phyloP scores from a whole-genome alignment of 1,284 basidiomycete species.

The Sanguinoderma infundibulare region DNA sequence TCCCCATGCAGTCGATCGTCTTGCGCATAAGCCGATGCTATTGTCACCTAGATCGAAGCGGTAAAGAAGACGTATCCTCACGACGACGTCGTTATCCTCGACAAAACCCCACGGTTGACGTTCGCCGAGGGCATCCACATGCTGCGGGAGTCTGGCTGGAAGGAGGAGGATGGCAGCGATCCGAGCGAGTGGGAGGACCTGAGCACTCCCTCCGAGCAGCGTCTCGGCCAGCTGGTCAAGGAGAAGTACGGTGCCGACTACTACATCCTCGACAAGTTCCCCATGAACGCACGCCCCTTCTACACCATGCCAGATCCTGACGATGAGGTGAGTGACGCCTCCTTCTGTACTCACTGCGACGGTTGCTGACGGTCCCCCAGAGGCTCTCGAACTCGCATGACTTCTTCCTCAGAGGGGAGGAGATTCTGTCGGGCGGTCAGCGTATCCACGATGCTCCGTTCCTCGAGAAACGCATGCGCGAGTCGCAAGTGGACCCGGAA shows the following conservation, averaged over 20 bases:
- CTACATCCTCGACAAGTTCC: slow-evolving; percentile 75
- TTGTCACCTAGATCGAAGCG: slow-evolving; percentile 47
- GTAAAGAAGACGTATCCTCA: slow-evolving; percentile 64
- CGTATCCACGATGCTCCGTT: slow-evolving; percentile 65
- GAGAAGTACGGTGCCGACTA: slow-evolving; percentile 74
- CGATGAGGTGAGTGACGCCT: slow-evolving; percentile 44
- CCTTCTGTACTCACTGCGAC: background rate
- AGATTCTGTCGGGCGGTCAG: slow-evolving; percentile 75
- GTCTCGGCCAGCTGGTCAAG: slow-evolving; percentile 65
- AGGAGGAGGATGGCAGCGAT: slow-evolving; percentile 51
- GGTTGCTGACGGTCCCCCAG: slow-evolving; percentile 1
- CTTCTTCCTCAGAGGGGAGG: slow-evolving; percentile 77
- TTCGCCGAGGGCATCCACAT: slow-evolving; percentile 67
- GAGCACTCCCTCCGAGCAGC: slow-evolving; percentile 58
- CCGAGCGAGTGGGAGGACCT: slow-evolving; percentile 49
- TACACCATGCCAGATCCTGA: slow-evolving; percentile 72
- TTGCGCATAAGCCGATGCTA: background rate
- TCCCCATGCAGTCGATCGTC: background rate
- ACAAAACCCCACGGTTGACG: slow-evolving; percentile 53
- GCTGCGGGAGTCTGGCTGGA: slow-evolving; percentile 51
- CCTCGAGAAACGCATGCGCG: slow-evolving; percentile 61
- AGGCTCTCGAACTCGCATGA: slow-evolving; percentile 73
- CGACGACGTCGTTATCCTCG: slow-evolving; percentile 52
- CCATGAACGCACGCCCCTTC: slow-evolving; percentile 65
- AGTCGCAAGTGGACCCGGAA: slow-evolving; percentile 53